Conservation (phyloP, 176 grass and related monocot genomes). For the Cocos nucifera region DNA sequence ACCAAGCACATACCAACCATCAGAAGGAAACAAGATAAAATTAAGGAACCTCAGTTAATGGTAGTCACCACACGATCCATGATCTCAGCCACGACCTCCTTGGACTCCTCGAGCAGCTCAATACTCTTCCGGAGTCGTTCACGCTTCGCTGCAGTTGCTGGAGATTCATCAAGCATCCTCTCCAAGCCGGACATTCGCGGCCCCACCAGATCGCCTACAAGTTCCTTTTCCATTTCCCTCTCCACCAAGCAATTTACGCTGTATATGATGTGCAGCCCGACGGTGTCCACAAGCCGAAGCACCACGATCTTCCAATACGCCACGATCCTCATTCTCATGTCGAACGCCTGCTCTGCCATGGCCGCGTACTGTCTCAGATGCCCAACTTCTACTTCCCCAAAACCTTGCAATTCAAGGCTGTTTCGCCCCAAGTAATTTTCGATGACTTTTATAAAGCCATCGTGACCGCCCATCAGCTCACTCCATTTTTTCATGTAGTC, state of each 20-base stretch:
- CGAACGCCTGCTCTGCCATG: slow-evolving; percentile 28
- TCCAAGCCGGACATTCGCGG: slow-evolving; percentile 22
- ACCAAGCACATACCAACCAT: too few relatives aligned
- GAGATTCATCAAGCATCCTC: slow-evolving; percentile 35
- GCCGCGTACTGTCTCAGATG: slow-evolving; percentile 15
- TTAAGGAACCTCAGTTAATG: too few relatives aligned
- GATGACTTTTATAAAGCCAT: slow-evolving; percentile 4
- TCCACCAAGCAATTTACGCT: slow-evolving; percentile 31
- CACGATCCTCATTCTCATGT: slow-evolving; percentile 26
- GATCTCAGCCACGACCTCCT: slow-evolving; percentile 20
- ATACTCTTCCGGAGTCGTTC: slow-evolving; percentile 42
- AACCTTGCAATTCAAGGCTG: neutral
- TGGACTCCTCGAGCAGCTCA: slow-evolving; percentile 33
- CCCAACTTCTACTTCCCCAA: slow-evolving; percentile 30
- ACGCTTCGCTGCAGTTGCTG: slow-evolving; percentile 10
- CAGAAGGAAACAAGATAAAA: too few relatives aligned
- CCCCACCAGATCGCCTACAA: slow-evolving; percentile 17
- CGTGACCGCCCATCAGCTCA: neutral
- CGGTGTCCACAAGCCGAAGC: slow-evolving; percentile 33
- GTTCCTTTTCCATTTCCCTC: slow-evolving; percentile 23
- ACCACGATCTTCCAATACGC: slow-evolving; percentile 50
- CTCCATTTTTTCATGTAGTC: slow-evolving; percentile 32
- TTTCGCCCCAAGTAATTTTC: neutral
- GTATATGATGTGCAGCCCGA: slow-evolving; percentile 30
- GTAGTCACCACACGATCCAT: slow-evolving; percentile 19